Percentiles rank a stretch among this genome's conserved stretches.
These are phyloP conservation scores for Podaxis rugospora DNA, from an alignment of 768 basidiomycete genomes.

Conservation along the genomic window DNA sequence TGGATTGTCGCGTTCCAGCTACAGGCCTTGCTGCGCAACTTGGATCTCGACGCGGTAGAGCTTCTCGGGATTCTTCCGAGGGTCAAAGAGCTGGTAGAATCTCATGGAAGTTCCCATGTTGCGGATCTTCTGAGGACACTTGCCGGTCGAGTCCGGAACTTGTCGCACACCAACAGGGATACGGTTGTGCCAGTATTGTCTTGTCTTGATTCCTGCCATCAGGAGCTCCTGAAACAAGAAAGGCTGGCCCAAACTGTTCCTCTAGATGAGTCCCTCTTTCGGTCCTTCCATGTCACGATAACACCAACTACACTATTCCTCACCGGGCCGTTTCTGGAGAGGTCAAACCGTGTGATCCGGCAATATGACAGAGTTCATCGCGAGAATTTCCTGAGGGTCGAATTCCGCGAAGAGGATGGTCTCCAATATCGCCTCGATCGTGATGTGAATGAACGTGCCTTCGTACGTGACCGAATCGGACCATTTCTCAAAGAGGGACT, in stretches of 20 bases:
- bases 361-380: constrained; percentile 38
- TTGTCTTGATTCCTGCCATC: constrained; percentile 25
- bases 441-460: constrained; percentile 47
- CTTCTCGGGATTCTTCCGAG: constrained; percentile 34
- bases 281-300: constrained; percentile 28
- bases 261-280: constrained; percentile 23
- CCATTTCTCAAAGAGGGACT: constrained; percentile 40
- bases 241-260: constrained; percentile 21
- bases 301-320: constrained; percentile 53
- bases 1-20: constrained; percentile 59
- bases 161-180: constrained; percentile 20
- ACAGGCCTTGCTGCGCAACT: constrained; percentile 35
- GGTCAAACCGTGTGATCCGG: constrained; percentile 60
- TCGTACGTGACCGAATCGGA: constrained; percentile 44
- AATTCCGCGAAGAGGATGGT: constrained; percentile 55
- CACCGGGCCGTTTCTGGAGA: constrained; percentile 52
- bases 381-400: constrained; percentile 57
- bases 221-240: constrained; percentile 20
- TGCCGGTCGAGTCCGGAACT: constrained; percentile 16
- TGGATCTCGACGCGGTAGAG: constrained; percentile 43
- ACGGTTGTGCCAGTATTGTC: constrained; percentile 15
- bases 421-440: constrained; percentile 51
- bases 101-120: constrained; percentile 29
- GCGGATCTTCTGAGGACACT: constrained; percentile 39
- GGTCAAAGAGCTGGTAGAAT: constrained; percentile 24